Conservation (phyloP, 148 eudicot species). For the Agrostemma githago region DNA sequence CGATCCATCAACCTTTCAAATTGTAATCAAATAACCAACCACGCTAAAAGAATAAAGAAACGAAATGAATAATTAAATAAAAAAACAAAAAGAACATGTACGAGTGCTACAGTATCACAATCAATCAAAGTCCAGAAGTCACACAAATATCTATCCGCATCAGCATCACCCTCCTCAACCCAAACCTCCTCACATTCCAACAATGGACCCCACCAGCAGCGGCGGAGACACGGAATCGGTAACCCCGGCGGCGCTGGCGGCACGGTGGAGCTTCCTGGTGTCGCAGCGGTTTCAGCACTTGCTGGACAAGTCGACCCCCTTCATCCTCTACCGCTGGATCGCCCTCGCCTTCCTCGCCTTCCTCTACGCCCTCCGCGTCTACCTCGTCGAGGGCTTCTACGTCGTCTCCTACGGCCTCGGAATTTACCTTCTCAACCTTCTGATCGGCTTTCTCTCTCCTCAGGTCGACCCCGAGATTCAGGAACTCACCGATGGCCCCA, state of each 20-base stretch:
- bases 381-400: conserved; percentile 41
- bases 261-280: conserved; percentile 28
- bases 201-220: conserved; percentile 7
- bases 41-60: not conserved
- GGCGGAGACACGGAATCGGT: conserved; percentile 15
- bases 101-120: not conserved
- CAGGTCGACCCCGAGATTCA: conserved; percentile 46
- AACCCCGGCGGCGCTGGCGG: conserved; percentile 30
- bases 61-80: too few species aligned
- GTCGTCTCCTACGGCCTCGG: conserved; percentile 48
- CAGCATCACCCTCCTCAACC: not conserved
- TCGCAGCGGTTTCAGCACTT: conserved; percentile 40
- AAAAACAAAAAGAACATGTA: not conserved
- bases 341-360: conserved; percentile 29
- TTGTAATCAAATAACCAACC: not conserved
- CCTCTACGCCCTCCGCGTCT: conserved; percentile 36
- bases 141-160: not conserved
- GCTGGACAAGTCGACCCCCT: conserved; percentile 46
- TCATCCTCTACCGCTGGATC: conserved; percentile 46
- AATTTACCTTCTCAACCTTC: conserved; percentile 46
- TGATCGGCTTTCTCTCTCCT: conserved; percentile 54
- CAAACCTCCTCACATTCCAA: not conserved
- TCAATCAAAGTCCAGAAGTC: not conserved
- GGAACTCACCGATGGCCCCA: conserved; percentile 42
- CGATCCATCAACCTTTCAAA: too few species aligned